Percentiles rank a stretch among this genome's conserved stretches.
phyloP scores from a whole-genome alignment of 2,329 filamentous ascomycete species.

The Fusarium zealandicum region DNA sequence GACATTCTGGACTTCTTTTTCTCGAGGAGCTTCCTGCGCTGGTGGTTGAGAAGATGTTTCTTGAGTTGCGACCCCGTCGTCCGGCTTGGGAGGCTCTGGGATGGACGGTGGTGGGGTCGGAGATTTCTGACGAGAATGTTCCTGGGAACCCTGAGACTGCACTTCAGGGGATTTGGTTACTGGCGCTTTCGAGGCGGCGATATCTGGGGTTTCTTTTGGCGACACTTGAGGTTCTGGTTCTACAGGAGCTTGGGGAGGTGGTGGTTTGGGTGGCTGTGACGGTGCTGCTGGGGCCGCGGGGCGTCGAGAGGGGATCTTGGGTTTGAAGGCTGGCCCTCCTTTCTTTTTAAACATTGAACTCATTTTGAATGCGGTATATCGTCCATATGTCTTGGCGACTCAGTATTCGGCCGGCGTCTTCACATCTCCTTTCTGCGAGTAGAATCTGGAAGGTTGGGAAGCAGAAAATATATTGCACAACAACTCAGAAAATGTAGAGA shows the following conservation, averaged over 20 bases:
- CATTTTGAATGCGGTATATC: conserved; percentile 53
- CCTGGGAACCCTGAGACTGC: conserved; percentile 15
- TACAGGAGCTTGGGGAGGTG: conserved; percentile 16
- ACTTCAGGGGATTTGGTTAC: conserved; percentile 5
- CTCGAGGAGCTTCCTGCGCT: background rate
- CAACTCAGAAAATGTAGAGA: conserved; percentile 35
- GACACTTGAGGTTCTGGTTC: conserved; percentile 21
- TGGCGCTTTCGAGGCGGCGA: background rate
- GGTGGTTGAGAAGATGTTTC: background rate
- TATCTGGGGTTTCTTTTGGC: conserved; percentile 7
- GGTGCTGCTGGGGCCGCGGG: conserved; percentile 50
- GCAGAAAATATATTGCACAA: conserved; percentile 32
- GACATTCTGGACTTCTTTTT: background rate
- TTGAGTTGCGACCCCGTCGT: conserved; percentile 8
- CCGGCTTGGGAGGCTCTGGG: conserved; percentile 24
- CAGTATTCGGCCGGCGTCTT: conserved; percentile 14
- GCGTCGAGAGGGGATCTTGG: conserved; percentile 68
- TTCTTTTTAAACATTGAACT: conserved; percentile 74
- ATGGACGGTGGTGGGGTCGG: conserved; percentile 36
- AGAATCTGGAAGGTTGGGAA: conserved; percentile 7
- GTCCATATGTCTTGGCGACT: conserved; percentile 25
- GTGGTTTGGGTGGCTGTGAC: conserved; percentile 34
- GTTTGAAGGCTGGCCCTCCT: conserved; percentile 70
- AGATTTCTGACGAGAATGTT: conserved; percentile 27
- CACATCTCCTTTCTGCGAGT: conserved; percentile 27